These are phyloP conservation scores for Pyricularia grisea DNA, from an alignment of 2,329 filamentous ascomycete species.

Conservation along the genomic window DNA sequence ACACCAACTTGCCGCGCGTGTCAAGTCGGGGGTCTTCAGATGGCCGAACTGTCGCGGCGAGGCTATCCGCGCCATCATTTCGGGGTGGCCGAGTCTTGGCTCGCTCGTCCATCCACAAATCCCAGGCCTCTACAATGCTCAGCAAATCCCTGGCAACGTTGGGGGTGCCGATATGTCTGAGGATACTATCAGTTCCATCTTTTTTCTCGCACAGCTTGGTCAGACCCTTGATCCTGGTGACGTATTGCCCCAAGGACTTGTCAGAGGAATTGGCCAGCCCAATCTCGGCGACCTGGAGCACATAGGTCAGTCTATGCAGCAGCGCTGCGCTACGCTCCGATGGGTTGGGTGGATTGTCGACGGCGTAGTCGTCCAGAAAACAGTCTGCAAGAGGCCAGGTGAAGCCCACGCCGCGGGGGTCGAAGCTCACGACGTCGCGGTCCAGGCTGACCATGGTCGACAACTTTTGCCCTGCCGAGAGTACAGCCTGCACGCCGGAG, in stretches of 20 bases:
- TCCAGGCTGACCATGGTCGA: constrained; percentile 27
- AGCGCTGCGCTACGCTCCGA: constrained; percentile 17
- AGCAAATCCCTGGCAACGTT: constrained; percentile 30
- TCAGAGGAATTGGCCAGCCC: constrained; percentile 26
- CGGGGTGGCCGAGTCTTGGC: background rate
- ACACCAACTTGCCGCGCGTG: constrained; percentile 24
- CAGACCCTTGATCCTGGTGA: constrained; percentile 18
- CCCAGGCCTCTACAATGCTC: constrained; percentile 29
- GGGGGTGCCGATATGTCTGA: constrained; percentile 21
- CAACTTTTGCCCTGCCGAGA: constrained; percentile 17
- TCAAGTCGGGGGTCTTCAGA: background rate
- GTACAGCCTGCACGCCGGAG: constrained; percentile 24
- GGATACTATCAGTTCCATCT: constrained; percentile 20
- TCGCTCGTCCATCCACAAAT: constrained; percentile 16
- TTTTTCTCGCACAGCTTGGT: constrained; percentile 21
- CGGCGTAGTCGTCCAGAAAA: constrained; percentile 16
- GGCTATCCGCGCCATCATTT: background rate
- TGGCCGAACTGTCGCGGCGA: constrained; percentile 7
- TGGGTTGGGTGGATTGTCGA: background rate
- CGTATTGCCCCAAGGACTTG: constrained; percentile 18
- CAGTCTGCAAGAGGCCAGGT: constrained; percentile 30
- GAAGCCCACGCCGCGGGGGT: constrained; percentile 33
- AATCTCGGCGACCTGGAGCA: constrained; percentile 16
- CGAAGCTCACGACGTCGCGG: constrained; percentile 36
- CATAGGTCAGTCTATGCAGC: constrained; percentile 24